Base-by-base conservation (phyloP, 2,329 filamentous ascomycete species). In the Scedosporium dehoogii region DNA sequence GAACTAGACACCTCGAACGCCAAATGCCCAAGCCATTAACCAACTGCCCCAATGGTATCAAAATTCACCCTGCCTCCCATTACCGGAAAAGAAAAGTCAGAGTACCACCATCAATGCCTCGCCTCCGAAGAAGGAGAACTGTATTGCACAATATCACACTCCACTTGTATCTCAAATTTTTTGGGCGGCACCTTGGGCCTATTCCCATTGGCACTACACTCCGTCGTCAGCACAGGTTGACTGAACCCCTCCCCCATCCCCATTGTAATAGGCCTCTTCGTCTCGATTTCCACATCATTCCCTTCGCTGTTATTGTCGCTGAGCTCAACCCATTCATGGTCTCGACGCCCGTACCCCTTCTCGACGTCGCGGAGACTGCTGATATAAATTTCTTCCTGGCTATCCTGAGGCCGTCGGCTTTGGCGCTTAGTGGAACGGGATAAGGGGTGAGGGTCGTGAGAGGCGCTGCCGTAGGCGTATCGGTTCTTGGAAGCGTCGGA, bases 341-440 rank as follows among this genome's bases (percentile, higher is more conserved):
- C 27, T 7, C 55, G 55, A 4, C 25, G 25, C 6, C 55, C 16
- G 55, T 12, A 29, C 9, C 55, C 55, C 16, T 58, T 58, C 23
- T 58, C 55, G 5, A 21, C 27, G 55, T 41, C 55, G 14, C 55
- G 29, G 12, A 33, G 55, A 27, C 55, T 33, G 55, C 48, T 55
- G 48, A 55, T 55, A 27, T 58, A 58, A 6, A 58, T 58, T 12
- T 58, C 55, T 21, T 58, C 55, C 27, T 58, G 25, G 55, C 55
- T 58, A 4, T 58, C 55, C 51, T 56, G 51, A 12, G 16, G 55
- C 55, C 63, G 62, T n/a, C 29, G 57, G n/a, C 51, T 25, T 29
- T 61, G 62, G 4, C 59, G 62, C 21, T 56, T 66, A 18, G 53
- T 53, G 9, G 66, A 65, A 5, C 48, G 29, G 48, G 57, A 25